A percentile compares a stretch with the other conserved stretches of the same genome.
Evolutionary conservation across 129 eudicot genomes (phyloP).

Genomic region (sunflower (Helianthus annuus)): DNA sequence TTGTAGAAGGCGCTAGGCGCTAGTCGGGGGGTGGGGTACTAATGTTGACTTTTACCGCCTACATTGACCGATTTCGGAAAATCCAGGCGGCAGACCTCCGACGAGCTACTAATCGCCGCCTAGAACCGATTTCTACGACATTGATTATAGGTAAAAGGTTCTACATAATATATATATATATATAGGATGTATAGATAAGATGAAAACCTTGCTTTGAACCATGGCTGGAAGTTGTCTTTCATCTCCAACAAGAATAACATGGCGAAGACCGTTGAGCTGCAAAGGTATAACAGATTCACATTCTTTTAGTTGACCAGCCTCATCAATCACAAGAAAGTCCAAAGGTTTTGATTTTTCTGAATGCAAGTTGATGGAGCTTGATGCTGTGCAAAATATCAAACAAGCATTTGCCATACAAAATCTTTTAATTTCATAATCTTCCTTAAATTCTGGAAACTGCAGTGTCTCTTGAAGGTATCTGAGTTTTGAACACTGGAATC

Average conservation of each 20-base stretch:
- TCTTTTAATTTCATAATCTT: slow-evolving; percentile 10
- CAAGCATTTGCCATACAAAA: slow-evolving; percentile 58
- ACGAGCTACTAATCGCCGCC: too few relatives aligned
- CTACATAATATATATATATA: too few relatives aligned
- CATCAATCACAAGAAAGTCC: slow-evolving; percentile 61
- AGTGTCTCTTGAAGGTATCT: slow-evolving; percentile 30
- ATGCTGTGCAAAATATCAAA: slow-evolving; percentile 71
- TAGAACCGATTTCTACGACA: too few relatives aligned
- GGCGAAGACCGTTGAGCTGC: slow-evolving; percentile 55
- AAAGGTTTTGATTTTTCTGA: slow-evolving; percentile 26
- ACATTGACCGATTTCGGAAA: too few relatives aligned
- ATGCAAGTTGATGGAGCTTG: slow-evolving; percentile 53
- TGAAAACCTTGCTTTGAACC: slow-evolving; percentile 75
- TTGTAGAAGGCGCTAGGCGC: too few relatives aligned
- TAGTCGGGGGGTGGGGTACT: too few relatives aligned
- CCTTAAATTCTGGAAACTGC: slow-evolving; percentile 29
- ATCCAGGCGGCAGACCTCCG: too few relatives aligned
- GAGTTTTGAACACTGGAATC: slow-evolving; percentile 29
- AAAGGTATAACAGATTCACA: slow-evolving; percentile 78
- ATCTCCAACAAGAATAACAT: slow-evolving; percentile 76
- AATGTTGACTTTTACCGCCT: too few relatives aligned
- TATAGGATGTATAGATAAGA: background rate
- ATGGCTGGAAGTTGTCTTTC: slow-evolving; percentile 76
- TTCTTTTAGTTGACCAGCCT: slow-evolving; percentile 87
- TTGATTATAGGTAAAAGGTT: too few relatives aligned